Base-by-base conservation (phyloP, 768 basidiomycete genomes). In the Lactarius trivialis region DNA sequence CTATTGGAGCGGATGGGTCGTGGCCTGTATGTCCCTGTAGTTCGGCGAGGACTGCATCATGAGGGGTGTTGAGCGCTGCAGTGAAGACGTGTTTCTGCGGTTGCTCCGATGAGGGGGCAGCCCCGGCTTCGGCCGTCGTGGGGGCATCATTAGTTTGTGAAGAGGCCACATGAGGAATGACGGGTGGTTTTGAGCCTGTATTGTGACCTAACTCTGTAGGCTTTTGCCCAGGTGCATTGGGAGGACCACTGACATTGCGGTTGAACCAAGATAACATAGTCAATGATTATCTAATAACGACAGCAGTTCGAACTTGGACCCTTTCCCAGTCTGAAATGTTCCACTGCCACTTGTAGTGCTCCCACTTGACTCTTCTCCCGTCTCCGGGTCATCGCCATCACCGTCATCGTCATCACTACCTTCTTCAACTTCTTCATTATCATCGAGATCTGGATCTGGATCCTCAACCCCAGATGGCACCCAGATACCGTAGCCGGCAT, bases 31-130 rank as follows among this genome's bases (percentile, higher is more conserved):
- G 69, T 32, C 76, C 76, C 9, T 78, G 76, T 37, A 85, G 74
- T 58, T 81, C 80, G 33, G 82, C 79, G n/a, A 89, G 71, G 55
- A 84, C 72, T 24, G 77, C 78, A 71, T 89, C 87, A 67, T 89
- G 87, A 33, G 85, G 85, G 1, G 85, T 85, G 32, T 74, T 73
- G 65, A 78, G 62, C 0, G 72, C 67, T 12, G 73, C 62, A 14
- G 71, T 71, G 26, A 72, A 65, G 3, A 69, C 67, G 50, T 60
- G 39, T 36, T 65, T 58, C 19, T 9, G 67, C 67, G 17, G 68
- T 67, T 11, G 71, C 71, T 53, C 68, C 65, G 50, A 68, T 49
- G 65, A 48, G 33, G 32, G 55, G 30, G 36, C 43, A 19, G 39
- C 37, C 19, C 28, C 51, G 12, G n/a, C 28, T n/a, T 28, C 28